Conservation (phyloP, 768 basidiomycete species). For the Kondoa malvinella region DNA sequence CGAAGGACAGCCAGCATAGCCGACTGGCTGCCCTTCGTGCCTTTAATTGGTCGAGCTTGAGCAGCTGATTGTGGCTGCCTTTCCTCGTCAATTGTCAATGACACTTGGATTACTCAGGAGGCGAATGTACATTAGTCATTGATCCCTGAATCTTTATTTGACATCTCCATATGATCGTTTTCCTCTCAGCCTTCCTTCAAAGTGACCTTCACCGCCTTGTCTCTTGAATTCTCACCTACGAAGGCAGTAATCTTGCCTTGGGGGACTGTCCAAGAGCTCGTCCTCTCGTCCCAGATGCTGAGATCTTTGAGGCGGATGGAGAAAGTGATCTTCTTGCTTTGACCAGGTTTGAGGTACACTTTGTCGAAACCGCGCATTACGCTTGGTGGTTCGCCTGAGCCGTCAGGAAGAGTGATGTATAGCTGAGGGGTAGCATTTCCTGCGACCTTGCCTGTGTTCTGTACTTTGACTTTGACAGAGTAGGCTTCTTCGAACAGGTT, state of each 20-base stretch:
- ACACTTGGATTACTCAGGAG: no score
- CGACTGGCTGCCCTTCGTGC: no score
- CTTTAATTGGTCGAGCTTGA: no score
- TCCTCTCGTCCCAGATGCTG: background rate
- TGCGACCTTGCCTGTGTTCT: constrained; percentile 45
- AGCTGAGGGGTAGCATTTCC: constrained; percentile 46
- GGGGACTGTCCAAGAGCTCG: background rate
- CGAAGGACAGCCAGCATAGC: no score
- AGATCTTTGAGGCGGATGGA: constrained; percentile 27
- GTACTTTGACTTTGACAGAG: constrained; percentile 45
- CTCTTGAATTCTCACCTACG: background rate
- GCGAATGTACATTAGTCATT: no score
- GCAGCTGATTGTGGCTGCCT: no score
- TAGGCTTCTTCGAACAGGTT: constrained; percentile 13
- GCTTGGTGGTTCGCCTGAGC: constrained; percentile 7
- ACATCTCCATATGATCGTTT: no score
- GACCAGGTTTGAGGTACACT: constrained; percentile 21
- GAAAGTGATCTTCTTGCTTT: constrained; percentile 26
- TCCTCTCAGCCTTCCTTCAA: no score
- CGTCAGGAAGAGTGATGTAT: constrained; percentile 20
- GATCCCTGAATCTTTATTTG: no score
- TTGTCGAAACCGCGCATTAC: constrained; percentile 27
- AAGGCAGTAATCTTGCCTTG: background rate
- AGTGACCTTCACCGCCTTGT: no score
- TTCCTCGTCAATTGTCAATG: no score